These are phyloP conservation scores for Zymoseptoria tritici DNA, from an alignment of 2,329 filamentous ascomycete species.

Conservation along the genomic window DNA sequence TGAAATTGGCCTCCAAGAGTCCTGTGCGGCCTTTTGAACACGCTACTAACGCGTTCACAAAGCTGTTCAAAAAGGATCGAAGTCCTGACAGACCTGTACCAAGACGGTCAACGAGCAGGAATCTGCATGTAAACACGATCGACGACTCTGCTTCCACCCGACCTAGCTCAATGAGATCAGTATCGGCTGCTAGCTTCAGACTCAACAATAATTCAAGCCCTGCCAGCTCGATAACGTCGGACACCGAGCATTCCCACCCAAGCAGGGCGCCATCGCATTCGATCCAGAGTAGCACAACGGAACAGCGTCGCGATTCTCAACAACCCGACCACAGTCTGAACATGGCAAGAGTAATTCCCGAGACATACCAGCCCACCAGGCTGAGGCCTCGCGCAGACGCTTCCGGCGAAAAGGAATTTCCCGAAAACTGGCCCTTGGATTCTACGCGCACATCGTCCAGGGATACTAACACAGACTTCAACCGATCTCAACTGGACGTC, in stretches of 20 bases:
- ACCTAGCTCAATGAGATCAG: constrained; percentile 7
- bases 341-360: not conserved
- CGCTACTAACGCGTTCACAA: constrained; percentile 32
- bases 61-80: constrained; percentile 28
- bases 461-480: not conserved
- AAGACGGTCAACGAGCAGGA: constrained; percentile 8
- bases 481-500: not conserved
- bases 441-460: not conserved
- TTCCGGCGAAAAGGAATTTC: constrained; percentile 4
- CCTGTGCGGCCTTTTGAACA: constrained; percentile 33
- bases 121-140: not conserved
- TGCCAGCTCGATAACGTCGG: constrained; percentile 5
- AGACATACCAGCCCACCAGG: constrained; percentile 8
- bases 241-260: not conserved
- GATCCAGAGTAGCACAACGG: not conserved
- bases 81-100: constrained; percentile 14
- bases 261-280: not conserved
- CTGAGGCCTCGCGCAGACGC: constrained; percentile 7
- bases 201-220: constrained; percentile 1
- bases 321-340: not conserved
- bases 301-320: not conserved
- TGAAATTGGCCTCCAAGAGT: constrained; percentile 26
- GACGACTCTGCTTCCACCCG: constrained; percentile 2
- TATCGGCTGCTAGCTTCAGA: constrained; percentile 5
- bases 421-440: constrained; percentile 22